These are phyloP conservation scores for Blastobotrys indianensis DNA, from an alignment of 1,139 yeast genomes.

Conservation along the genomic window DNA sequence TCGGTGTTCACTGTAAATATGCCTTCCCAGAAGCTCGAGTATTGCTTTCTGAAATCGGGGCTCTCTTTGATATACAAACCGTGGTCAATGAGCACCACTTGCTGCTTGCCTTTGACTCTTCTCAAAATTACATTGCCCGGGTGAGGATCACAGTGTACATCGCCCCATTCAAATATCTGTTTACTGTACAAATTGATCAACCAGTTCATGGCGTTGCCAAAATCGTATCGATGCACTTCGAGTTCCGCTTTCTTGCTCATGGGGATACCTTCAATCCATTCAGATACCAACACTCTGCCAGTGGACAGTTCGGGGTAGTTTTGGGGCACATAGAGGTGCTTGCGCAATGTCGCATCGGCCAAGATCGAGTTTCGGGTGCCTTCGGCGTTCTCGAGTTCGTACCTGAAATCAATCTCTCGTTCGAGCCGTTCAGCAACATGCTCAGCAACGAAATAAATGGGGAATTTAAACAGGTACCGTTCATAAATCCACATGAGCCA, in stretches of 20 bases:
- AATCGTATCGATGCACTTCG: conserved; percentile 39
- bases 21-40: conserved; percentile 58
- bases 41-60: conserved; percentile 48
- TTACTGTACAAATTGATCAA: conserved; percentile 54
- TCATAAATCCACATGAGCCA: conserved; percentile 51
- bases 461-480: conserved; percentile 52
- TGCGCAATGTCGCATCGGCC: conserved; percentile 33
- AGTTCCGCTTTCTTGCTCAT: conserved; percentile 45
- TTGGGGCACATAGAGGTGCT: conserved; percentile 48
- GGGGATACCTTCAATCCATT: conserved; percentile 72
- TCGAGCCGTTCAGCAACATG: conserved; percentile 54
- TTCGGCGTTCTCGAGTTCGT: conserved; percentile 51
- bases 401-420: conserved; percentile 56
- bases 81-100: conserved; percentile 67
- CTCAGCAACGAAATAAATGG: conserved; percentile 50
- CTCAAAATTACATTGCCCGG: conserved; percentile 70
- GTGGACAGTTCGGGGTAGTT: conserved; percentile 45
- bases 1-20: conserved; percentile 48
- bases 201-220: conserved; percentile 44
- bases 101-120: conserved; percentile 36
- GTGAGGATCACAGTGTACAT: conserved; percentile 77
- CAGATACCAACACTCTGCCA: conserved; percentile 52
- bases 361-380: conserved; percentile 32
- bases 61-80: conserved; percentile 59
- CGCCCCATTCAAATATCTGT: conserved; percentile 70